Percentiles rank a stretch among this genome's conserved stretches.
Evolutionary conservation across 2,329 filamentous ascomycete species (phyloP).

Genomic region (Trematosphaeria pertusa): DNA sequence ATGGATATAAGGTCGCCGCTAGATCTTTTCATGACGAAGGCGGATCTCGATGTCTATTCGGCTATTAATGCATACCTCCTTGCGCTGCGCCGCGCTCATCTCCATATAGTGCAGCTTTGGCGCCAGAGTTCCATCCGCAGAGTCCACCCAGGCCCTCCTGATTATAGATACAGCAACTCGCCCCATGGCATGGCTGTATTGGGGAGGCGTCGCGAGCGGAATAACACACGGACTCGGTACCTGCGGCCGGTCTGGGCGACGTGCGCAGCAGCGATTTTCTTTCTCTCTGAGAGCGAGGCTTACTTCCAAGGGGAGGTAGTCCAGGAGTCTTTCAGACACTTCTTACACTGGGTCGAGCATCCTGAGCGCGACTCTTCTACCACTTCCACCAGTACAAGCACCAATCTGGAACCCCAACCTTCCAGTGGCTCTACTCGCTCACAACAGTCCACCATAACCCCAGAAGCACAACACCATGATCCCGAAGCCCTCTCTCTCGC

Average conservation of each 20-base stretch:
- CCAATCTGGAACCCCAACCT: not conserved
- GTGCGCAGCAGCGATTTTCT: constrained; percentile 84
- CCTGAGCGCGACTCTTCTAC: constrained; percentile 2
- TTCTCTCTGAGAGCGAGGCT: constrained; percentile 83
- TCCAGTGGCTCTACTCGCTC: constrained; percentile 3
- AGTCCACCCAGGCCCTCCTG: constrained; percentile 75
- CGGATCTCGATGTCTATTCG: constrained; percentile 81
- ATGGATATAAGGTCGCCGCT: constrained; percentile 79
- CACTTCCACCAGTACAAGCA: not conserved
- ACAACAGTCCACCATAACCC: constrained; percentile 8
- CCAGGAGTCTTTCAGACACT: constrained; percentile 78
- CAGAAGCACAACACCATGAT: constrained; percentile 65
- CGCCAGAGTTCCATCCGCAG: constrained; percentile 79
- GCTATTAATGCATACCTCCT: constrained; percentile 87
- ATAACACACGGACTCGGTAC: constrained; percentile 66
- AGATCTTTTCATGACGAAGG: constrained; percentile 81
- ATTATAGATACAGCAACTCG: constrained; percentile 68
- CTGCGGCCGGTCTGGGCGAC: constrained; percentile 92
- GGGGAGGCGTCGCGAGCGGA: constrained; percentile 67
- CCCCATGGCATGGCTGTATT: constrained; percentile 67
- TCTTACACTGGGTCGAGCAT: constrained; percentile 73
- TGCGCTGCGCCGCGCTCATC: constrained; percentile 82
- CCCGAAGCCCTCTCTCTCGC: constrained; percentile 84
- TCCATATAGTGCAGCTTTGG: constrained; percentile 86
- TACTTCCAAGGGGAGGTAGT: constrained; percentile 93